phyloP scores from a whole-genome alignment of 1,284 basidiomycete genomes.

The Trichosporon asahii region DNA sequence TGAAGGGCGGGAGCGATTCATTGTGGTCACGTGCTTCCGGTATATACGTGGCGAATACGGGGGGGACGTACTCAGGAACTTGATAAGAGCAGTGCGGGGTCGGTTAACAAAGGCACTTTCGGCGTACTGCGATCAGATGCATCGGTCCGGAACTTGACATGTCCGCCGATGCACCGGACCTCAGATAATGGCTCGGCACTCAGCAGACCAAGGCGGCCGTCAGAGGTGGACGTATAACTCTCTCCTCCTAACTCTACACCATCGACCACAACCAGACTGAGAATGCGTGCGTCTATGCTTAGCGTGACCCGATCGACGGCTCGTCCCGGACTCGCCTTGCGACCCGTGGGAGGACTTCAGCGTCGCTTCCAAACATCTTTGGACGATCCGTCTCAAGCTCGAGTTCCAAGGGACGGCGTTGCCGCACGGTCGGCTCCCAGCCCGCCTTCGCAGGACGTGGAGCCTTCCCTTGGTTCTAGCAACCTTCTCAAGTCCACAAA shows the following conservation, averaged over 20 bases:
- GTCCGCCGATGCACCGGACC: constrained; percentile 2
- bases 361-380: constrained; percentile 15
- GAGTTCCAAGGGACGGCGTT: constrained; percentile 14
- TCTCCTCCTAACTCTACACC: neutral
- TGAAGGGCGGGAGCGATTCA: too few relatives aligned
- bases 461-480: constrained; percentile 39
- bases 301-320: neutral
- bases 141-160: constrained; percentile 8
- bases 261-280: neutral
- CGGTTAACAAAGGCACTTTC: constrained; percentile 7
- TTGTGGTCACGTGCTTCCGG: neutral
- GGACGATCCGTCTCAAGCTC: constrained; percentile 17
- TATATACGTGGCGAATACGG: neutral
- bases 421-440: constrained; percentile 12
- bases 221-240: neutral
- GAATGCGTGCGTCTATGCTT: constrained; percentile 3
- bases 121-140: constrained; percentile 5
- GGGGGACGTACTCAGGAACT: neutral
- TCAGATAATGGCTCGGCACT: constrained; percentile 10
- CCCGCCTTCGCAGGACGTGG: constrained; percentile 22
- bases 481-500: constrained; percentile 30
- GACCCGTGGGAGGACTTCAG: neutral
- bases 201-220: neutral
- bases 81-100: neutral
- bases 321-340: neutral